These are phyloP conservation scores for Sphagnurus paluster DNA, from an alignment of 1,284 basidiomycete species.

Conservation along the genomic window DNA sequence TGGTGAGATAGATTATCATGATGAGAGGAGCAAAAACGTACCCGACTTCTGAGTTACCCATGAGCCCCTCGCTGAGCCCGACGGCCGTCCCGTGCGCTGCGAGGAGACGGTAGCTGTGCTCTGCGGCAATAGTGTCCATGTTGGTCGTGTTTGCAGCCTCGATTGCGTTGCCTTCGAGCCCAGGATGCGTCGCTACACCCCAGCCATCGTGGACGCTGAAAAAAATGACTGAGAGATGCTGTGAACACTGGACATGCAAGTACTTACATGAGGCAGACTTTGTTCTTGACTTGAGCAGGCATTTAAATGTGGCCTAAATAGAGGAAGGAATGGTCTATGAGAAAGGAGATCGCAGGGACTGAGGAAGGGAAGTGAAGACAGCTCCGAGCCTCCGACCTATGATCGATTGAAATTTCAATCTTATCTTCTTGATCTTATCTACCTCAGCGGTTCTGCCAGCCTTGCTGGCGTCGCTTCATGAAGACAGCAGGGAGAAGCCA, in stretches of 20 bases:
- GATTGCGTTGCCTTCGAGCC: constrained; percentile 85
- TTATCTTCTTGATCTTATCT: too few relatives aligned
- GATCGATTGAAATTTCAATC: too few relatives aligned
- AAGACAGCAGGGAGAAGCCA: too few relatives aligned
- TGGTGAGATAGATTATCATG: not conserved
- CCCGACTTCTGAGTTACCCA: constrained; percentile 97
- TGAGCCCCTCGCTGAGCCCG: constrained; percentile 86
- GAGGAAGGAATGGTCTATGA: too few relatives aligned
- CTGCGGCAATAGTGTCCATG: constrained; percentile 84
- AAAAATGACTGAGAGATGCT: not conserved
- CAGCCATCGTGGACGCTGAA: constrained; percentile 90
- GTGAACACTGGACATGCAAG: not conserved
- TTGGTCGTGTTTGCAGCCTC: constrained; percentile 77
- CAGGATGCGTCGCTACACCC: constrained; percentile 72
- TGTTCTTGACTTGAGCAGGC: constrained; percentile 64
- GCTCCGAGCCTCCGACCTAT: too few relatives aligned
- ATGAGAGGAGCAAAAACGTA: constrained; percentile 36
- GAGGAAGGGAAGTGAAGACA: too few relatives aligned
- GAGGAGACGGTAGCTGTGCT: constrained; percentile 74
- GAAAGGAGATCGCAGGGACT: too few relatives aligned
- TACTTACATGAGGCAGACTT: constrained; percentile 86
- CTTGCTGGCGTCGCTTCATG: too few relatives aligned
- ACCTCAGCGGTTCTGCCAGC: too few relatives aligned
- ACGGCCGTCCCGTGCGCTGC: constrained; percentile 85
- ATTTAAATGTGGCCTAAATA: too few relatives aligned